Percentiles rank a stretch among this genome's conserved stretches.
Conservation (phyloP, 805 yeast species). For the Barnettozyma californica region DNA sequence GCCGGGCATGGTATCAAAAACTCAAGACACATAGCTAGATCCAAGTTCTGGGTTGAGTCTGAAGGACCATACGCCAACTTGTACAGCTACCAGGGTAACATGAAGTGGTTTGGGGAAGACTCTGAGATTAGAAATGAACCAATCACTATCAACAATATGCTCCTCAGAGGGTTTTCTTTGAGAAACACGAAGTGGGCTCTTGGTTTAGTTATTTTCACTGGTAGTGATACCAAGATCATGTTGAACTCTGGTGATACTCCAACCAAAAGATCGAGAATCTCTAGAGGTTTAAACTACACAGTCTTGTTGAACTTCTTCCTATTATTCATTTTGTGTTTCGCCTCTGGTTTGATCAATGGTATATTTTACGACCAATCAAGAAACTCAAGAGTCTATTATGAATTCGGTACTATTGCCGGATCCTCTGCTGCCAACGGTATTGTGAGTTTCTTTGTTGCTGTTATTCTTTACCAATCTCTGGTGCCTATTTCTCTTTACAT, state of each 20-base stretch:
- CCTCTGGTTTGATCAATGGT: conserved; percentile 69
- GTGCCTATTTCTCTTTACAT: conserved; percentile 82
- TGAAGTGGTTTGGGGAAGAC: conserved; percentile 37
- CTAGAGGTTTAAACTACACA: conserved; percentile 65
- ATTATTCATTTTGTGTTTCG: conserved; percentile 61
- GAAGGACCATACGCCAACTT: conserved; percentile 82
- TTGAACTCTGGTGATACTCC: conserved; percentile 77
- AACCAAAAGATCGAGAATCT: conserved; percentile 66
- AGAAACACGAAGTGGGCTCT: conserved; percentile 82
- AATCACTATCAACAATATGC: conserved; percentile 59
- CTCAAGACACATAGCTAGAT: conserved; percentile 42
- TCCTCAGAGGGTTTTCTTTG: conserved; percentile 71
- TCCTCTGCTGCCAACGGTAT: conserved; percentile 64
- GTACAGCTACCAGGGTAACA: conserved; percentile 70
- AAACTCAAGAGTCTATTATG: conserved; percentile 58
- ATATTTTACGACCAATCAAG: conserved; percentile 43
- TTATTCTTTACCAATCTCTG: conserved; percentile 71
- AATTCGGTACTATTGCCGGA: conserved; percentile 65
- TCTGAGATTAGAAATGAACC: conserved; percentile 49
- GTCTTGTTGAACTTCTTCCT: conserved; percentile 62
- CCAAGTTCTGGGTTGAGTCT: conserved; percentile 66
- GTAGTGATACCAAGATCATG: conserved; percentile 77
- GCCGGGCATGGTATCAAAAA: conserved; percentile 47
- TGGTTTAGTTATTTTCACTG: conserved; percentile 73
- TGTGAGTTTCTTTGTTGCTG: conserved; percentile 67